phyloP scores from a whole-genome alignment of 176 grass and related monocot genomes.

The Triticum dicoccoides region DNA sequence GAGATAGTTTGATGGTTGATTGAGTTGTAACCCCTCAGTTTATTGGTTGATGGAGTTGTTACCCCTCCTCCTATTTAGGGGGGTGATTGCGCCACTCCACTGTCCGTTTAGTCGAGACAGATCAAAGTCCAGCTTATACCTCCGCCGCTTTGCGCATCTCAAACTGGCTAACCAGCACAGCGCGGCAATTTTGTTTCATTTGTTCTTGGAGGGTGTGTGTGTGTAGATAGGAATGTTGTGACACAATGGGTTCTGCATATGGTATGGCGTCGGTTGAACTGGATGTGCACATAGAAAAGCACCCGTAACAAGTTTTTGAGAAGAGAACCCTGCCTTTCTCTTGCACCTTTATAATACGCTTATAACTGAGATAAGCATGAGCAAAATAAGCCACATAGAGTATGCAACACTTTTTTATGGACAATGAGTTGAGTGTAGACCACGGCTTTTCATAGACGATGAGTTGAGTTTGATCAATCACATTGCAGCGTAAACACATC shows the following conservation, averaged over 20 bases:
- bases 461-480: not conserved
- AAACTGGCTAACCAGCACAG: conserved; percentile 20
- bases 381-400: no score
- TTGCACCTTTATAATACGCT: not conserved
- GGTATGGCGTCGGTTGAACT: not conserved
- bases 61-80: conserved; percentile 17
- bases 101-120: not conserved
- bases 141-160: not conserved
- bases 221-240: not conserved
- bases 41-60: conserved; percentile 2
- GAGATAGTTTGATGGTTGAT: conserved; percentile 52
- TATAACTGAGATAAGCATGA: no score
- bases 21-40: conserved; percentile 6
- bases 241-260: not conserved
- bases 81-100: conserved; percentile 1
- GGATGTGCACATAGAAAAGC: conserved; percentile 40
- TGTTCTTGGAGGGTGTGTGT: not conserved
- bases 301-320: conserved; percentile 11
- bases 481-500: not conserved
- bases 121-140: not conserved
- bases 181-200: conserved; percentile 10
- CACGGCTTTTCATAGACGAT: not conserved
- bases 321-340: not conserved
- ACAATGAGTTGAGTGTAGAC: no score
- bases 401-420: no score